phyloP scores from a whole-genome alignment of 2,329 filamentous ascomycete species.

The Trichoderma sp. region DNA sequence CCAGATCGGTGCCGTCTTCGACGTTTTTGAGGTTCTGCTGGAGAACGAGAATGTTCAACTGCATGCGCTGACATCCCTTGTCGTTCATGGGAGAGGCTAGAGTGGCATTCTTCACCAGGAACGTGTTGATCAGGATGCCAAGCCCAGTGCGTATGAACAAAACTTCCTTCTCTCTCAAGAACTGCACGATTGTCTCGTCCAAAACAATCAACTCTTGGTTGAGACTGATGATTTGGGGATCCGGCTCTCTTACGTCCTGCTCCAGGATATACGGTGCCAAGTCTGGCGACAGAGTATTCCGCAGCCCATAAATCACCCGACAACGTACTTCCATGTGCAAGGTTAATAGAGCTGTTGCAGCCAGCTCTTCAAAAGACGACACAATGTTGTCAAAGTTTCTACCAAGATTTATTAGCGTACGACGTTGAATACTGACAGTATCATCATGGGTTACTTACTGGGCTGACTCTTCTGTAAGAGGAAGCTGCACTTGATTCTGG shows the following conservation, averaged over 20 bases:
- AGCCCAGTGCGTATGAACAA: conserved; percentile 78
- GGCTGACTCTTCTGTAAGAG: conserved; percentile 83
- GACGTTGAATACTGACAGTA: neutral
- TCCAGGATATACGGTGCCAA: conserved; percentile 67
- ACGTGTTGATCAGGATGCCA: conserved; percentile 75
- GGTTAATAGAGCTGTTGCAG: conserved; percentile 77
- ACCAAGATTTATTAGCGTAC: neutral
- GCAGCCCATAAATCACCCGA: conserved; percentile 79
- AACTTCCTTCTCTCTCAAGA: conserved; percentile 72
- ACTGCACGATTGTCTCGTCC: conserved; percentile 77
- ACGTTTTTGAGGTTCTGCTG: conserved; percentile 98
- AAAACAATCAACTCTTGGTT: conserved; percentile 85
- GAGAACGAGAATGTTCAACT: conserved; percentile 90
- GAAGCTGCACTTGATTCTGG: conserved; percentile 74
- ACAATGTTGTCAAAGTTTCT: conserved; percentile 87
- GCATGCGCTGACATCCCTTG: conserved; percentile 82
- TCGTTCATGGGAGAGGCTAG: conserved; percentile 81
- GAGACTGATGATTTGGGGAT: conserved; percentile 78
- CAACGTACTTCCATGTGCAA: conserved; percentile 88
- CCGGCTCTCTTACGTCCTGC: conserved; percentile 75
- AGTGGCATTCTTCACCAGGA: conserved; percentile 72
- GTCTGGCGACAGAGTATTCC: conserved; percentile 62
- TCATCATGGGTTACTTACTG: conserved; percentile 56
- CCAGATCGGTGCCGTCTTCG: conserved; percentile 69
- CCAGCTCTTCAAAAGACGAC: conserved; percentile 79